Evolutionary conservation across 164 flowering plant species (phyloP).

Genomic region (Akebia trifoliata): DNA sequence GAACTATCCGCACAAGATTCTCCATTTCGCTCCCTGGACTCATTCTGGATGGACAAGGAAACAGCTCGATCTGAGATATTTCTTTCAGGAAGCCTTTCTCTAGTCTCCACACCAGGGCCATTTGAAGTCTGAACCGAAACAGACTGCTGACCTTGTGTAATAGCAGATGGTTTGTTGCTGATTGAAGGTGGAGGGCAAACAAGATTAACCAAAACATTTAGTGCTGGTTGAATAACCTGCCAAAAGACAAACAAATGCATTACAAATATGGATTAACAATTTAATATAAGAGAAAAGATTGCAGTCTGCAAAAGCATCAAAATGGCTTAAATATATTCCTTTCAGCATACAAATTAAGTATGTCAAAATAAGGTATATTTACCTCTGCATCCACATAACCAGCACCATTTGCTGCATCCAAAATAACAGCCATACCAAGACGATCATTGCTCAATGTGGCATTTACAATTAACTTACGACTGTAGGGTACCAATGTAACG

Average conservation of each 20-base stretch:
- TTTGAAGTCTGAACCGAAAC: constrained; percentile 36
- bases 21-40: constrained; percentile 49
- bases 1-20: constrained; percentile 32
- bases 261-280: too few species aligned
- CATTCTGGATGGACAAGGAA: constrained; percentile 35
- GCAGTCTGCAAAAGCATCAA: neutral
- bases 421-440: constrained; percentile 80
- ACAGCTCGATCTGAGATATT: constrained; percentile 37
- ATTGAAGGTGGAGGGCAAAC: constrained; percentile 96
- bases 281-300: too few species aligned
- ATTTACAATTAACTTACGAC: constrained; percentile 72
- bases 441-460: constrained; percentile 77
- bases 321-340: neutral
- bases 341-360: neutral
- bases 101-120: constrained; percentile 33
- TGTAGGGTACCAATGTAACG: constrained; percentile 63
- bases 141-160: constrained; percentile 52
- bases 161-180: constrained; percentile 53
- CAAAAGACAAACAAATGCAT: constrained; percentile 8
- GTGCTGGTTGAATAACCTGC: constrained; percentile 83
- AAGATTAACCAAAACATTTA: constrained; percentile 76
- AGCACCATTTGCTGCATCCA: constrained; percentile 78
- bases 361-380: constrained; percentile 1
- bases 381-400: constrained; percentile 77
- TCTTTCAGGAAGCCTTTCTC: constrained; percentile 47